A percentile compares a stretch with the other conserved stretches of the same genome.
These are phyloP conservation scores for Daldinia concentrica DNA, from an alignment of 495 filamentous ascomycete genomes.

Conservation along the genomic window DNA sequence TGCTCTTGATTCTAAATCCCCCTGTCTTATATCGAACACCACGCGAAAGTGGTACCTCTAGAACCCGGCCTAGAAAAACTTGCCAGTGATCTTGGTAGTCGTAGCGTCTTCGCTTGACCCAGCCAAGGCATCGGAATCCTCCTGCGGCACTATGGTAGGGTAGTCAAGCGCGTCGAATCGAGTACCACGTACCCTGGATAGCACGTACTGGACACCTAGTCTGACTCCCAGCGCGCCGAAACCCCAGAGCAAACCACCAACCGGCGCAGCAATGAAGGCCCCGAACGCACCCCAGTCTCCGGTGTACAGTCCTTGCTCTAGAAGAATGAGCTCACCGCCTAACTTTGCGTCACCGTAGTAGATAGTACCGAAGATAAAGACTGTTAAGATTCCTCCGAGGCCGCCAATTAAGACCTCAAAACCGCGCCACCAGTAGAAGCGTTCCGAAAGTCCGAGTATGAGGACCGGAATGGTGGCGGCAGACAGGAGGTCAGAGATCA, in stretches of 20 bases:
- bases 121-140: slow-evolving; percentile 43
- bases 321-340: slow-evolving; percentile 71
- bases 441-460: slow-evolving; percentile 68
- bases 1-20: not conserved
- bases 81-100: slow-evolving; percentile 57
- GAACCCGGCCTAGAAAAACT: slow-evolving; percentile 56
- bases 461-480: slow-evolving; percentile 74
- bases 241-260: slow-evolving; percentile 76
- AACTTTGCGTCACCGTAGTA: slow-evolving; percentile 71
- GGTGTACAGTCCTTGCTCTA: slow-evolving; percentile 74
- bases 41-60: not conserved
- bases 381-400: slow-evolving; percentile 74
- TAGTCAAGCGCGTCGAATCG: slow-evolving; percentile 72
- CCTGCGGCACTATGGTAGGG: slow-evolving; percentile 45
- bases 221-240: slow-evolving; percentile 66
- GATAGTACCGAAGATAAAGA: slow-evolving; percentile 78
- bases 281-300: slow-evolving; percentile 80
- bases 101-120: slow-evolving; percentile 42
- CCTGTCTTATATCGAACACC: not conserved
- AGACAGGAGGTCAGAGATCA: slow-evolving; percentile 78
- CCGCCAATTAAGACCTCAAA: slow-evolving; percentile 78
- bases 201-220: slow-evolving; percentile 59
- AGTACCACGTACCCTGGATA: slow-evolving; percentile 60
- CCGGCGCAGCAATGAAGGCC: slow-evolving; percentile 78
- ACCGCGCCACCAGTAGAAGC: slow-evolving; percentile 75